phyloP scores from a whole-genome alignment of 495 filamentous ascomycete species.

The Penicillium riverlandense region DNA sequence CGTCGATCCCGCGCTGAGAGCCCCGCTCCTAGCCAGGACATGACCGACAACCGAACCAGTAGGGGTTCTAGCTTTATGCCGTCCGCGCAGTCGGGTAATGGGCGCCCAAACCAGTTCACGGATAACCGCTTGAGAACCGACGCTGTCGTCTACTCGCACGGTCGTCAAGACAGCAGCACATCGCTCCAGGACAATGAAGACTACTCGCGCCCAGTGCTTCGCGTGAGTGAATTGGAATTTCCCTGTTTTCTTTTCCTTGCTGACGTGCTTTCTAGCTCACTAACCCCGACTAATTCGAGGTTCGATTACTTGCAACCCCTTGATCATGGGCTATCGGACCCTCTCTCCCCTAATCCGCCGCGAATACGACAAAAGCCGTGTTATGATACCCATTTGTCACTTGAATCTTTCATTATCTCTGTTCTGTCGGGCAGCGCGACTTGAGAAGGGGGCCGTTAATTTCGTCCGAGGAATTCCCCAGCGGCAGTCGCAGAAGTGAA shows the following conservation, averaged over 20 bases:
- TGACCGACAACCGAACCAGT: constrained; percentile 34
- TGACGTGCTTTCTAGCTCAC: constrained; percentile 36
- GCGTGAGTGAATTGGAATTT: constrained; percentile 29
- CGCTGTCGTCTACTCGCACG: constrained; percentile 37
- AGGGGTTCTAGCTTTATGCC: constrained; percentile 37
- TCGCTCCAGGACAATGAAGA: constrained; percentile 52
- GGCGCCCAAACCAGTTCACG: constrained; percentile 20
- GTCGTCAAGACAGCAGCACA: constrained; percentile 40
- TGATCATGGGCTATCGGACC: background rate
- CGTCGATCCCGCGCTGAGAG: constrained; percentile 26
- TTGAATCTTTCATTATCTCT: constrained; percentile 20
- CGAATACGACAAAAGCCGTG: constrained; percentile 27
- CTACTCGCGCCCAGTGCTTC: constrained; percentile 50
- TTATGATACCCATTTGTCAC: constrained; percentile 43
- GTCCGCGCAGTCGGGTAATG: constrained; percentile 10
- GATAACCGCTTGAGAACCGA: constrained; percentile 40
- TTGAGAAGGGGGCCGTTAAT: constrained; percentile 2
- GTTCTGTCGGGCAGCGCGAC: constrained; percentile 9
- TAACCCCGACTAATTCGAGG: constrained; percentile 39
- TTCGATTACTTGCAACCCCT: background rate
- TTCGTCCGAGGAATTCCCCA: background rate
- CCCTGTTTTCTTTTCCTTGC: background rate
- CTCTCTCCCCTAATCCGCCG: constrained; percentile 26
- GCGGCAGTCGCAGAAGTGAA: background rate
- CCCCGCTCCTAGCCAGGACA: constrained; percentile 28